Evolutionary conservation across 192 early-diverging fungal genomes (phyloP).

Genomic region (Chytriomyces sp.): DNA sequence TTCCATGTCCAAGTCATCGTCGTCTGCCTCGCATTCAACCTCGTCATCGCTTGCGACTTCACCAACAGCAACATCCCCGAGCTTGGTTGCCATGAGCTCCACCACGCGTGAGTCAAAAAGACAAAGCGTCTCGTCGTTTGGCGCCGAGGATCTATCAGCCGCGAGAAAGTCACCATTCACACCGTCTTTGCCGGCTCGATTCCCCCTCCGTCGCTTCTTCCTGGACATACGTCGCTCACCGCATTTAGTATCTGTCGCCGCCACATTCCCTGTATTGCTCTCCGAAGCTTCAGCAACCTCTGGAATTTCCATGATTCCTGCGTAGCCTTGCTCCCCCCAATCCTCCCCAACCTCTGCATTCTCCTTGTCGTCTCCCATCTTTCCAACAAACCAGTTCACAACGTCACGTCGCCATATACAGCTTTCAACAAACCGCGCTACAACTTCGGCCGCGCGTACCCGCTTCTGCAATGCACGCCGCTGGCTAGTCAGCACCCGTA

Average conservation of each 20-base stretch:
- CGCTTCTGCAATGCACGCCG: background rate
- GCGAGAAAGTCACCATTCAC: background rate
- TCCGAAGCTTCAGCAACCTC: too few relatives aligned
- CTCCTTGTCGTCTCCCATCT: background rate
- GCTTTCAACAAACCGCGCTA: background rate
- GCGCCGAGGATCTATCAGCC: background rate
- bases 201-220: background rate
- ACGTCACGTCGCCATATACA: background rate
- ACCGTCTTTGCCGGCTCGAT: background rate
- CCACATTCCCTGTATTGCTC: background rate
- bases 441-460: background rate
- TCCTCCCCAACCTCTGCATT: background rate
- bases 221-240: too few relatives aligned
- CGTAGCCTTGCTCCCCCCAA: too few relatives aligned
- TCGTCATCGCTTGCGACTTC: background rate
- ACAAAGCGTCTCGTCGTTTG: slow-evolving; percentile 9
- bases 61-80: background rate
- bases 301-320: too few relatives aligned
- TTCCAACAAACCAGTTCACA: background rate
- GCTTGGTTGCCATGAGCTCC: background rate
- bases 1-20: slow-evolving; percentile 12
- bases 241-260: too few relatives aligned
- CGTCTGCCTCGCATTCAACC: background rate
- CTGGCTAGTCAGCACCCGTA: background rate
- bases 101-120: slow-evolving; percentile 28